These are phyloP conservation scores for Paspalum notatum DNA, from an alignment of 176 grass and related monocot genomes.

Conservation along the genomic window DNA sequence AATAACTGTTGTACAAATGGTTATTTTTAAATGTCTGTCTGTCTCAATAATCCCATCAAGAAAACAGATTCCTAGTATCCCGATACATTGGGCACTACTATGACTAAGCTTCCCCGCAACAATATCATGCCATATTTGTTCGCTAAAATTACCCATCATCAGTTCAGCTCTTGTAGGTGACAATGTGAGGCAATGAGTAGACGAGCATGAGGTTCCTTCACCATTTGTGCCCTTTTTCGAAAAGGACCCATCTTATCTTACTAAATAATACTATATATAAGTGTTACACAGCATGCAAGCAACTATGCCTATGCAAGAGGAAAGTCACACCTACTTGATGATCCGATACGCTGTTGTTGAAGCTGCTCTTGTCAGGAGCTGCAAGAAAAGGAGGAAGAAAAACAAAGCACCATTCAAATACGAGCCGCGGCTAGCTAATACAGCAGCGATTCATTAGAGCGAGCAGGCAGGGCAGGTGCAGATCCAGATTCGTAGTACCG, in stretches of 20 bases:
- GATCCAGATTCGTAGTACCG: slow-evolving; percentile 70
- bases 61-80: background rate
- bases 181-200: slow-evolving; percentile 5
- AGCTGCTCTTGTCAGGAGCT: slow-evolving; percentile 90
- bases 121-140: background rate
- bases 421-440: background rate
- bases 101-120: background rate
- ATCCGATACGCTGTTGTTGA: slow-evolving; percentile 98
- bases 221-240: background rate
- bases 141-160: background rate
- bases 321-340: slow-evolving; percentile 99
- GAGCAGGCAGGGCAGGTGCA: no score
- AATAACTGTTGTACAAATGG: no score
- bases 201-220: background rate
- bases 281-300: background rate
- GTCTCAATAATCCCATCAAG: background rate
- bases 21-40: no score
- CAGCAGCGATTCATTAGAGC: background rate
- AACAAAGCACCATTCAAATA: slow-evolving; percentile 3
- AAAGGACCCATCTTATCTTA: background rate
- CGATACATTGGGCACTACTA: background rate
- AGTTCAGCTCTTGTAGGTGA: background rate
- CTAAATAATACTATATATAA: background rate
- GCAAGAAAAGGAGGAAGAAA: slow-evolving; percentile 39
- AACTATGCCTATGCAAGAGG: slow-evolving; percentile 39